These are phyloP conservation scores for Didymella glomerata DNA, from an alignment of 2,329 filamentous ascomycete genomes.

Conservation along the genomic window DNA sequence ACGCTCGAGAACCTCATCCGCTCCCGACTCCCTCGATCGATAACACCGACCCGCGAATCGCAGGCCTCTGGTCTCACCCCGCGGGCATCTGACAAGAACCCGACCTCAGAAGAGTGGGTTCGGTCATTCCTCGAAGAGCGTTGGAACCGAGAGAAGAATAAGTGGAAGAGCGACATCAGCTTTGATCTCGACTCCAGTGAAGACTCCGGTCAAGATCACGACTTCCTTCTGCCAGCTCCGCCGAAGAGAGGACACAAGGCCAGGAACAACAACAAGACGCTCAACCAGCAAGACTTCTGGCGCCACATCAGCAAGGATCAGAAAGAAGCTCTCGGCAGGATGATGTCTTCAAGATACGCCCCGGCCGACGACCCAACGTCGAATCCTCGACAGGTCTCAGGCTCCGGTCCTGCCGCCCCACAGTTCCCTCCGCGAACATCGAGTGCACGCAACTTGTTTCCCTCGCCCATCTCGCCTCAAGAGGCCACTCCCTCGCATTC, in stretches of 20 bases:
- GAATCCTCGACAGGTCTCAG: constrained; percentile 46
- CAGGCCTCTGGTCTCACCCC: constrained; percentile 37
- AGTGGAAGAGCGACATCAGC: constrained; percentile 81
- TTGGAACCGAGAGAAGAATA: constrained; percentile 72
- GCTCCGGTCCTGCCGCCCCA: constrained; percentile 15
- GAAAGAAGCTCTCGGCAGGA: constrained; percentile 51
- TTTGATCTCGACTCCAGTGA: constrained; percentile 72
- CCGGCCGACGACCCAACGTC: constrained; percentile 41
- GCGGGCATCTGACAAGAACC: constrained; percentile 45
- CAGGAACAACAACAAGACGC: constrained; percentile 56
- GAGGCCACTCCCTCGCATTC: constrained; percentile 28
- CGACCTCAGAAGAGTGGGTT: constrained; percentile 82
- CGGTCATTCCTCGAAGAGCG: constrained; percentile 81
- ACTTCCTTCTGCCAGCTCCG: constrained; percentile 31
- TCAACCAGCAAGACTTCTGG: constrained; percentile 62
- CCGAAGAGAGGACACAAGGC: constrained; percentile 52
- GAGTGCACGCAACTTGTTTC: constrained; percentile 29
- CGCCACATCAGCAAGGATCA: constrained; percentile 52
- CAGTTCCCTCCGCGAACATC: constrained; percentile 27
- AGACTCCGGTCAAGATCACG: constrained; percentile 30
- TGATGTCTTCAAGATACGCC: constrained; percentile 52
- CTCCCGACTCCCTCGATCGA: constrained; percentile 44
- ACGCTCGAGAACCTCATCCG: constrained; percentile 52
- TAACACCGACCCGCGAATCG: constrained; percentile 38
- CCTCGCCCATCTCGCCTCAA: constrained; percentile 32